These are phyloP conservation scores for Penicillium sp. DNA, from an alignment of 2,329 filamentous ascomycete genomes.

Conservation along the genomic window DNA sequence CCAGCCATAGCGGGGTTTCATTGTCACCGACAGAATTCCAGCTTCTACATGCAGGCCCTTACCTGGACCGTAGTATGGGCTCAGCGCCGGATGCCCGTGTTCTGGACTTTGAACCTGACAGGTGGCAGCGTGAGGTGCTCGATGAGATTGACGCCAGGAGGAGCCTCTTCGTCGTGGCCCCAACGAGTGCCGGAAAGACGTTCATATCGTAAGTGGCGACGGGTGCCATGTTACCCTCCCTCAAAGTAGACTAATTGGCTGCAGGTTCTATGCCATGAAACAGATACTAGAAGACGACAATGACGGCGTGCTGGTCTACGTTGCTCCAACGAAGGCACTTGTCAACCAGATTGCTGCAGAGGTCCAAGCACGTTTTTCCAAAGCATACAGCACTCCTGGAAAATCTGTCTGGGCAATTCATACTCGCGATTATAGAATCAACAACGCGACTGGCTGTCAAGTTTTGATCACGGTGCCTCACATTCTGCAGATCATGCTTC, in stretches of 20 bases:
- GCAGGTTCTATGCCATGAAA: slow-evolving; percentile 77
- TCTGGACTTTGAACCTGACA: slow-evolving; percentile 70
- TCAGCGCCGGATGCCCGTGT: slow-evolving; percentile 71
- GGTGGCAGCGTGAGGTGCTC: slow-evolving; percentile 75
- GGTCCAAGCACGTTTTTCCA: slow-evolving; percentile 74
- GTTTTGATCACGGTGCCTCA: slow-evolving; percentile 78
- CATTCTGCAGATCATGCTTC: slow-evolving; percentile 78
- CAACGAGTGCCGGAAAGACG: slow-evolving; percentile 79
- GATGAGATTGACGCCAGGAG: slow-evolving; percentile 73
- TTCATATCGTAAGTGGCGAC: slow-evolving; percentile 64
- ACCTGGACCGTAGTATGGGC: slow-evolving; percentile 75
- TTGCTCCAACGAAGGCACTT: slow-evolving; percentile 80
- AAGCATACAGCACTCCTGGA: slow-evolving; percentile 59
- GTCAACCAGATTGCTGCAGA: slow-evolving; percentile 85
- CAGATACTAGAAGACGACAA: slow-evolving; percentile 71
- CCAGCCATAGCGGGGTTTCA: slow-evolving; percentile 37
- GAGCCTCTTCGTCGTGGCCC: slow-evolving; percentile 76
- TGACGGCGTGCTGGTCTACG: slow-evolving; percentile 74
- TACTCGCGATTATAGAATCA: slow-evolving; percentile 75
- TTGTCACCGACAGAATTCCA: slow-evolving; percentile 65
- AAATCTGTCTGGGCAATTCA: slow-evolving; percentile 80
- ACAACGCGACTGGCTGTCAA: slow-evolving; percentile 74
- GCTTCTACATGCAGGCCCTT: slow-evolving; percentile 70
- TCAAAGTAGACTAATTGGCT: not conserved
- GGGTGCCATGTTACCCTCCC: not conserved